Conservation (phyloP, 768 basidiomycete genomes). For the Amylocystis lapponica region DNA sequence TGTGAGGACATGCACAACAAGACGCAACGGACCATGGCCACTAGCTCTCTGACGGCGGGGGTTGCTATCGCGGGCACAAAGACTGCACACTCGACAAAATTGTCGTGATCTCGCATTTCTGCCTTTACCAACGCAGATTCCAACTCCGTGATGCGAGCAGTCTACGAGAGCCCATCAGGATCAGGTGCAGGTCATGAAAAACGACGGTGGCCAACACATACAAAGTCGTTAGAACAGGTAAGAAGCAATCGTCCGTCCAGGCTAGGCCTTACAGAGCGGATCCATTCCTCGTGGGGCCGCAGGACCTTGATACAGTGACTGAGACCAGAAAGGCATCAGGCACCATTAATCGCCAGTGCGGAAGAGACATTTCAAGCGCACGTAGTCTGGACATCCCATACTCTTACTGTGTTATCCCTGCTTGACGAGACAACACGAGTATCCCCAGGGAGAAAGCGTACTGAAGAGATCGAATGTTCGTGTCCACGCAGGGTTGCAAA, state of each 20-base stretch:
- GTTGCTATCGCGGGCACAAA: conserved; percentile 43
- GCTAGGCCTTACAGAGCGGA: conserved; percentile 31
- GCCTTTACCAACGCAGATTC: conserved; percentile 42
- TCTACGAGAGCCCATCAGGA: conserved; percentile 26
- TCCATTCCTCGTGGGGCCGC: conserved; percentile 54
- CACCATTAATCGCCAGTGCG: neutral
- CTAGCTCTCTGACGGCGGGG: conserved; percentile 41
- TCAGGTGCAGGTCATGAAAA: neutral
- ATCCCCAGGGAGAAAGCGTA: conserved; percentile 47
- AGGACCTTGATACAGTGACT: conserved; percentile 42
- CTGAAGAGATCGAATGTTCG: conserved; percentile 52
- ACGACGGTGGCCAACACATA: conserved; percentile 21
- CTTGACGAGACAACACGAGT: conserved; percentile 48
- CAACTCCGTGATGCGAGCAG: conserved; percentile 46
- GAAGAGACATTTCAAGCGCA: conserved; percentile 17
- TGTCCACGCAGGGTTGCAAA: conserved; percentile 51
- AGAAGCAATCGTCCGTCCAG: conserved; percentile 41
- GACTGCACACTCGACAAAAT: conserved; percentile 45
- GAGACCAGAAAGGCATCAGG: conserved; percentile 34
- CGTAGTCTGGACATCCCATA: conserved; percentile 55
- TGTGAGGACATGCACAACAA: conserved; percentile 2
- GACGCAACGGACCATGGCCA: conserved; percentile 15
- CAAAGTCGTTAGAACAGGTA: conserved; percentile 51
- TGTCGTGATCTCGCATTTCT: conserved; percentile 51
- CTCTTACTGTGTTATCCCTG: conserved; percentile 46